Base-by-base conservation (phyloP, 2,329 filamentous ascomycete species). In the Boeremia exigua region DNA sequence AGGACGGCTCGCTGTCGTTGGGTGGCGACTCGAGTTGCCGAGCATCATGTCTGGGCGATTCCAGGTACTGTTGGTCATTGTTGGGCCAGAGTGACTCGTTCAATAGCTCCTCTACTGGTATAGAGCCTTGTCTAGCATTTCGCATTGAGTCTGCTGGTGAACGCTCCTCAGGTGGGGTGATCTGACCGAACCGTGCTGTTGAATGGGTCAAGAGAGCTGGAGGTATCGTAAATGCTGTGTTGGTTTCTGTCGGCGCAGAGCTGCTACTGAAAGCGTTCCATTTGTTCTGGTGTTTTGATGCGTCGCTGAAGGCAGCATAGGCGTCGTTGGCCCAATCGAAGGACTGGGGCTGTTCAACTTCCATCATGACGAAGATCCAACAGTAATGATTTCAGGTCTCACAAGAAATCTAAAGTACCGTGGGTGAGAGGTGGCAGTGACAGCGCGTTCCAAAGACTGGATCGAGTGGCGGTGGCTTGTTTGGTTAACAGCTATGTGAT, bases 91-190 rank as follows among this genome's bases (percentile, higher is more conserved):
- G 56, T 1, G 66, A 47, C 37, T 73, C 72, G 57, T 70, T 69
- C 47, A 58, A 61, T 9, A 72, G 65, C 38, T 71, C 58, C 29
- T 72, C 67, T 7, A 69, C 59, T 7, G 72, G 62, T 34, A 73
- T 68, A n/a, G 71, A 71, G 10, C 19, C 32, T 15, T 68, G 61
- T 15, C 67, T 61, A 4, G 49, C 46, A 8, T 63, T 33, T 37
- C 32, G 53, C 14, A 15, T 30, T 2, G 48, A 55, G n/a, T 66
- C 56, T 0, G 62, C 60, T 9, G 72, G 72, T 2, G 72, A 74
- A 27, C 65, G 59, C 11, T 76, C 70, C 15, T 75, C 72, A 2
- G 73, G 73, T 1, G 73, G 73, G 8, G 73, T 76, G 42, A 75
- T 59, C 49, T 75, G 73, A 28, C 73, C 73, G 34, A 66, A 72